These are phyloP conservation scores for Argentina anserina DNA, from an alignment of 306 rosid genomes.

Conservation along the genomic window DNA sequence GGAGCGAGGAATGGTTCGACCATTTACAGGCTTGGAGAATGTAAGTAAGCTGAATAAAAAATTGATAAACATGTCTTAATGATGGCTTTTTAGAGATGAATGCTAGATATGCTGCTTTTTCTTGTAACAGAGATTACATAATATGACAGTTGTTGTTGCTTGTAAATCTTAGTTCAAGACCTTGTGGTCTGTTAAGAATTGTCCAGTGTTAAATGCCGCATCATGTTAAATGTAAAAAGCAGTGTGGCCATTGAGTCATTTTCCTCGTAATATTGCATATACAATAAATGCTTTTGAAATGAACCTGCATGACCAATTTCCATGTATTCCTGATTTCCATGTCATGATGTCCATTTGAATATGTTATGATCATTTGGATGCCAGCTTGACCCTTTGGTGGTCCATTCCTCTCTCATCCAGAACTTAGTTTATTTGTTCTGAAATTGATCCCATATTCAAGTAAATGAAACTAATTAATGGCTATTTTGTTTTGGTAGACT, in stretches of 20 bases:
- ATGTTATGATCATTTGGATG: not conserved
- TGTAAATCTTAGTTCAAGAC: not conserved
- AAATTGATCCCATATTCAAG: not conserved
- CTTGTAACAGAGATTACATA: not conserved
- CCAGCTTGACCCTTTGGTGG: not conserved
- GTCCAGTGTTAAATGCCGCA: not conserved
- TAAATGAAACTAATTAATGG: not conserved
- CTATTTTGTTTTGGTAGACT: not conserved
- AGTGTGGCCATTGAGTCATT: not conserved
- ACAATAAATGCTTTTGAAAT: not conserved
- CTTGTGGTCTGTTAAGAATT: not conserved
- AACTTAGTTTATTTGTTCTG: not conserved
- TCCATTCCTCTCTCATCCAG: not conserved
- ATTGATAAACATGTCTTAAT: not conserved
- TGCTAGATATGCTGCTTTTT: not conserved
- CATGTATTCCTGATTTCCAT: not conserved
- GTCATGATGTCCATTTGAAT: not conserved
- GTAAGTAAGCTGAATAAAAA: constrained; percentile 42
- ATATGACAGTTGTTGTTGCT: not conserved
- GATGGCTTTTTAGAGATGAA: not conserved
- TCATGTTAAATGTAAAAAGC: not conserved
- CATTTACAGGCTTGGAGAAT: constrained; percentile 92
- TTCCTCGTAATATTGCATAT: not conserved
- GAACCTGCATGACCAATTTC: not conserved
- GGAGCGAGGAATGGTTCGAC: constrained; percentile 69